A percentile compares a stretch with the other conserved stretches of the same genome.
phyloP scores from a whole-genome alignment of 129 eudicot genomes.

The Helianthus tuberosus region DNA sequence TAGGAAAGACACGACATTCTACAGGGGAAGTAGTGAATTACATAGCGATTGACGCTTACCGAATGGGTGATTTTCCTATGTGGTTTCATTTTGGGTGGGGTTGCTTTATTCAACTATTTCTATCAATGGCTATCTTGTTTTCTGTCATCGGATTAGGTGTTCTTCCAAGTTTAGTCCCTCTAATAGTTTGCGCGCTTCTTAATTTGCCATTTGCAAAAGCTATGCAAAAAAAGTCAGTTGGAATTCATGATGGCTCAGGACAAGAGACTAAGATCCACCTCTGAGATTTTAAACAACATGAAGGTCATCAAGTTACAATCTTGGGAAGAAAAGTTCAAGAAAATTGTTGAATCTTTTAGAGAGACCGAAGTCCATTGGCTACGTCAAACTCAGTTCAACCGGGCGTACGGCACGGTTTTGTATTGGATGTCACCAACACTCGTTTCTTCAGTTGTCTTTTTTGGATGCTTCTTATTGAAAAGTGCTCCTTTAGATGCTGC shows the following conservation, averaged over 20 bases:
- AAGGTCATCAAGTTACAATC: conserved; percentile 2
- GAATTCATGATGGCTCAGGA: conserved; percentile 51
- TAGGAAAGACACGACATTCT: conserved; percentile 65
- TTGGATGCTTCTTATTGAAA: conserved; percentile 47
- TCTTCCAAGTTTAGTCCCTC: conserved; percentile 68
- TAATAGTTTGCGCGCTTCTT: conserved; percentile 55
- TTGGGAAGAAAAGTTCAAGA: conserved; percentile 75
- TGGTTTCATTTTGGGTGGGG: conserved; percentile 66
- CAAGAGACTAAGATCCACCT: too few relatives aligned
- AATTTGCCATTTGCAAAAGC: conserved; percentile 69
- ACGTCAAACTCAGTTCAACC: conserved; percentile 41
- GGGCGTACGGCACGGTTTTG: conserved; percentile 30
- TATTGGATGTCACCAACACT: conserved; percentile 38
- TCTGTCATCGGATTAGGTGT: conserved; percentile 57
- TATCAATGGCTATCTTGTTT: conserved; percentile 48
- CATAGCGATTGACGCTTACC: conserved; percentile 74
- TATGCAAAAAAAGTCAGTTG: conserved; percentile 55
- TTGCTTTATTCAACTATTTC: conserved; percentile 43
- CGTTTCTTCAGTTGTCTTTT: conserved; percentile 54
- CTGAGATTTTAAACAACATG: too few relatives aligned
- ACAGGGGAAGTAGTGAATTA: conserved; percentile 77
- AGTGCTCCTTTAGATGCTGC: conserved; percentile 67
- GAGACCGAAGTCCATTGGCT: conserved; percentile 59
- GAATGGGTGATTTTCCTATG: conserved; percentile 77
- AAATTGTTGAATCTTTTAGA: conserved; percentile 44